These are phyloP conservation scores for Malus sieversii DNA, from an alignment of 306 rosid genomes.

Conservation along the genomic window DNA sequence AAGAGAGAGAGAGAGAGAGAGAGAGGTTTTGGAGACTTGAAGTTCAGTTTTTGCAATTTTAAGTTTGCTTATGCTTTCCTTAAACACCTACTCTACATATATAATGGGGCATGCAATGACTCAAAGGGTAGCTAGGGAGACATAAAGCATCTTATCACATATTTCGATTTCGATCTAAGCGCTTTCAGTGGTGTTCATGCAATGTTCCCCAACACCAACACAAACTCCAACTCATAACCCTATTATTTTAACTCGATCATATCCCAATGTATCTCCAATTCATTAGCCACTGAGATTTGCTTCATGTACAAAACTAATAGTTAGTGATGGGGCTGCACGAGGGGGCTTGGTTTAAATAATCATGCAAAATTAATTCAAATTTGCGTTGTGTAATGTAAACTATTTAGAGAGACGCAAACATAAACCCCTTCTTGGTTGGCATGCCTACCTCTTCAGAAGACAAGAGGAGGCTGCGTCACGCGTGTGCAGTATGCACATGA, in stretches of 20 bases:
- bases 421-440: background rate
- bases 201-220: conserved; percentile 26
- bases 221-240: conserved; percentile 21
- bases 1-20: background rate
- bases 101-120: background rate
- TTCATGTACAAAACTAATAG: conserved; percentile 4
- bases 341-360: background rate
- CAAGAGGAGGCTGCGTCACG: background rate
- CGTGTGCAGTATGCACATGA: conserved; percentile 7
- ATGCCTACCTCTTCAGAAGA: background rate
- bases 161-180: conserved; percentile 15
- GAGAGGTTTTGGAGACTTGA: conserved; percentile 10
- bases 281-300: background rate
- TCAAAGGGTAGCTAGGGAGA: conserved; percentile 1
- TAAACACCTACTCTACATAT: conserved; percentile 8
- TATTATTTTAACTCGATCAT: background rate
- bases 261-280: conserved; percentile 4
- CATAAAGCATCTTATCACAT: conserved; percentile 27
- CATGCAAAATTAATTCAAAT: background rate
- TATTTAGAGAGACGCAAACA: background rate
- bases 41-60: background rate
- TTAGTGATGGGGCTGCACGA: conserved; percentile 7
- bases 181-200: conserved; percentile 25
- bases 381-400: background rate
- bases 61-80: background rate